phyloP scores from a whole-genome alignment of 2,329 filamentous ascomycete species.

The Aspergillus spinulosporus region DNA sequence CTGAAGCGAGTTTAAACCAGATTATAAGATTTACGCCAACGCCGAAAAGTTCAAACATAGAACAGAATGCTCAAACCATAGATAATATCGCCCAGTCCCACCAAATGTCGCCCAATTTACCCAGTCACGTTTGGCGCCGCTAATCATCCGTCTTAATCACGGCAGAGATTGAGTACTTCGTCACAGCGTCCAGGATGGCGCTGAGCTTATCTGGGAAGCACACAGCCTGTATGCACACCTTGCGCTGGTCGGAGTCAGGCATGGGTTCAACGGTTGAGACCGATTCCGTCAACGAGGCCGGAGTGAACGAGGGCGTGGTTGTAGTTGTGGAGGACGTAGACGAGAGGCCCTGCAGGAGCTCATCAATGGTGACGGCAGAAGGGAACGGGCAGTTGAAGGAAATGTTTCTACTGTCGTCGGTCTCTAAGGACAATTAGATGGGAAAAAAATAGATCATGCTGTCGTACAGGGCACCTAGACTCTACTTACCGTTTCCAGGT shows the following conservation, averaged over 20 bases:
- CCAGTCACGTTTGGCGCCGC: too few relatives aligned
- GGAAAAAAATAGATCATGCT: too few relatives aligned
- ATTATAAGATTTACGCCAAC: too few relatives aligned
- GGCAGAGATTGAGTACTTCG: background rate
- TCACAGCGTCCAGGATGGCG: background rate
- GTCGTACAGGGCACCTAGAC: too few relatives aligned
- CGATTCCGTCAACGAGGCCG: background rate
- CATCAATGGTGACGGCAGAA: background rate
- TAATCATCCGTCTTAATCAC: slow-evolving; percentile 3
- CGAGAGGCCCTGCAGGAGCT: background rate
- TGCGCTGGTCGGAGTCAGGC: background rate
- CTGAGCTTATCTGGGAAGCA: slow-evolving; percentile 1
- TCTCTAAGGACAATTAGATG: background rate
- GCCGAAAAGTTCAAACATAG: too few relatives aligned
- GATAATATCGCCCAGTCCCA: too few relatives aligned
- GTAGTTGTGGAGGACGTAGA: background rate
- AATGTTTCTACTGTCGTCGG: background rate
- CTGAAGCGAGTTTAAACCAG: too few relatives aligned
- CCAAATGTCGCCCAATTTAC: too few relatives aligned
- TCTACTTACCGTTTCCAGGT: too few relatives aligned
- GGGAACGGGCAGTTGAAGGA: background rate
- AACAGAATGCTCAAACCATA: too few relatives aligned
- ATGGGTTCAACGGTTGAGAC: background rate
- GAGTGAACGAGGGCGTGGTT: background rate
- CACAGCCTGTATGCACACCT: background rate